A percentile compares a stretch with the other conserved stretches of the same genome.
Conservation (phyloP, 2,329 filamentous ascomycete genomes). For the Colletotrichum zoysiae region DNA sequence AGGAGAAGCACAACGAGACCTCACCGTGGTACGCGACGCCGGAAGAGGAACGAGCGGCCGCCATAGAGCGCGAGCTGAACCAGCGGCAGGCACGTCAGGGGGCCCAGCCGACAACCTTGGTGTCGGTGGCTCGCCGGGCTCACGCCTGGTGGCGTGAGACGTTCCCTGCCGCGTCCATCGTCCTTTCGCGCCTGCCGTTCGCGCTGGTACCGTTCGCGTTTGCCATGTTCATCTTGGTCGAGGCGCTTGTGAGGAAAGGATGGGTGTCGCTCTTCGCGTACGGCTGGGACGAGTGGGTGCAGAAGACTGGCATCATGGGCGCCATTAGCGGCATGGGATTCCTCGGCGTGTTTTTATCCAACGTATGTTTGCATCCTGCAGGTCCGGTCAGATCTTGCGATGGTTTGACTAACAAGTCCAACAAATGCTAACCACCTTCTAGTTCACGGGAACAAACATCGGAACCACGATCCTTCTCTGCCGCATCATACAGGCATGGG, state of each 20-base stretch:
- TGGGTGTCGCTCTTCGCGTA: constrained; percentile 81
- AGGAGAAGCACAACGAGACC: neutral
- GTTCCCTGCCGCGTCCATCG: constrained; percentile 76
- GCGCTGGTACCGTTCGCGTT: constrained; percentile 79
- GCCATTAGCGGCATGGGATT: constrained; percentile 81
- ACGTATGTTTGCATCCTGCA: constrained; percentile 62
- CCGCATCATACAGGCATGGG: constrained; percentile 78
- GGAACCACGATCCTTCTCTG: constrained; percentile 80
- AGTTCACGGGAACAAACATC: constrained; percentile 84
- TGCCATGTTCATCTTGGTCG: constrained; percentile 80
- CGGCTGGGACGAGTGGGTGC: constrained; percentile 80
- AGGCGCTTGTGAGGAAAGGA: constrained; percentile 78
- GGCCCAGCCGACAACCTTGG: constrained; percentile 58
- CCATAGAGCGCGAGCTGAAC: neutral
- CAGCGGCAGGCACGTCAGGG: too few species aligned
- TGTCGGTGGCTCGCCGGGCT: constrained; percentile 56
- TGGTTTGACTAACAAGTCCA: neutral
- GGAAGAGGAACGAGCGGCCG: neutral
- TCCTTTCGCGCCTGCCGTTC: constrained; percentile 74
- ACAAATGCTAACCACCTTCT: constrained; percentile 37
- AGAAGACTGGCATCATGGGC: constrained; percentile 76
- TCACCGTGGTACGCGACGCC: neutral
- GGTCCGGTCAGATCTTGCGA: neutral
- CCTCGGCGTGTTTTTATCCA: constrained; percentile 77
- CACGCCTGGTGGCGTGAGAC: constrained; percentile 76